phyloP scores from a whole-genome alignment of 2,329 filamentous ascomycete species.

The Calonectria pseudoturangicola region DNA sequence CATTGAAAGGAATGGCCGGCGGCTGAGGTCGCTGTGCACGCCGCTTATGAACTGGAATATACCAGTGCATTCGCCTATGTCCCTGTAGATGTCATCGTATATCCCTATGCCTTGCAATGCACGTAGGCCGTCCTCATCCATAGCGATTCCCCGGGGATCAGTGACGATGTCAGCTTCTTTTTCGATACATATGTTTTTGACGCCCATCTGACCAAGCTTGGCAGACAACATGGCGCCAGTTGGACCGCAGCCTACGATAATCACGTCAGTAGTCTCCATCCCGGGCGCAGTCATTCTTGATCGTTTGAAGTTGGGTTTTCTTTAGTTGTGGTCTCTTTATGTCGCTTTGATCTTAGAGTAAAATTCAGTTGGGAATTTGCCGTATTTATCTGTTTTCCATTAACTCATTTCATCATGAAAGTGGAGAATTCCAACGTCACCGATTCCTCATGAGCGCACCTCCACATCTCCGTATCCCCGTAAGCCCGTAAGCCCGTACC shows the following conservation, averaged over 20 bases:
- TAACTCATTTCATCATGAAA: neutral
- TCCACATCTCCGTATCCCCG: neutral
- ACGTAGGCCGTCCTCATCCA: slow-evolving; percentile 57
- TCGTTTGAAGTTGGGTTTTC: neutral
- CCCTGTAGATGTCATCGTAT: slow-evolving; percentile 48
- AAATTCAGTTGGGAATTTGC: neutral
- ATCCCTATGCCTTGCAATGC: slow-evolving; percentile 50
- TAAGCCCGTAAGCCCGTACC: neutral
- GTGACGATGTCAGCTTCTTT: slow-evolving; percentile 51
- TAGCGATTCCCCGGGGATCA: slow-evolving; percentile 56
- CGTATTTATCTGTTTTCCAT: neutral
- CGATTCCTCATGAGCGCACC: neutral
- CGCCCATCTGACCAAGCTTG: slow-evolving; percentile 35
- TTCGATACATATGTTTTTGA: slow-evolving; percentile 53
- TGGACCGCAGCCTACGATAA: slow-evolving; percentile 54
- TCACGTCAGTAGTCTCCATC: slow-evolving; percentile 48
- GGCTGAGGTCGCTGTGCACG: neutral
- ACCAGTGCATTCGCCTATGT: slow-evolving; percentile 42
- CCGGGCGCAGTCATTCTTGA: neutral
- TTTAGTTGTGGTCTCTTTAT: neutral
- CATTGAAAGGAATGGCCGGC: slow-evolving; percentile 24
- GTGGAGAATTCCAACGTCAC: neutral
- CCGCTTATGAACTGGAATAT: neutral
- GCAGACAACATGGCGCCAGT: slow-evolving; percentile 54
- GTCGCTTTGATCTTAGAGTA: neutral